Evolutionary conservation across 1,284 basidiomycete species (phyloP), one percentile per base, ranked within the genome.

Genomic region (Trichosporon sp.): DNA sequence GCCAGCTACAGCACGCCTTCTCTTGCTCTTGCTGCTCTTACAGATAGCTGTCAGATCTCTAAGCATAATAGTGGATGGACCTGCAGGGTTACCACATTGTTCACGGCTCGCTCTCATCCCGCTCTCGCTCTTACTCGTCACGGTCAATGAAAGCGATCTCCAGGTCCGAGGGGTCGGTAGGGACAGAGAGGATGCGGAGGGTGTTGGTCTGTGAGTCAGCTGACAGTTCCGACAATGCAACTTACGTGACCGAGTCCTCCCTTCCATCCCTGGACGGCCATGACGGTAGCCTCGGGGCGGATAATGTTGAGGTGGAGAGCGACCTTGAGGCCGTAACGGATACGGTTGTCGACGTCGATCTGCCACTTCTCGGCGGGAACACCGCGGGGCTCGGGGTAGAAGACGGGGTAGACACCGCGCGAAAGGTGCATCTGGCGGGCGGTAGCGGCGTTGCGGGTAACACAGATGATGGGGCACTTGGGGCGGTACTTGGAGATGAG

Each of bases 191-290:
- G 75, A 85, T 84, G 68, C 84, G 80, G 70, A 85, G 79, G 56
- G 84, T 85, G 83, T 85, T 85, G 79, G 83, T 84, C 79, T 68
- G 31, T 11, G 12, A 31, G 26, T 79, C 72, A 79, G 76, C 73
- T 65, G 8, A 7, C 7, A 4, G 43, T 65, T 7, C 54, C n/a
- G 10, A 4, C 14, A 37, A 0, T 59, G 93, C 2, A 21, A 78
- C 79, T 77, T 68, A 80, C 79, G 87, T 97, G 93, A 61, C 96
- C 96, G 71, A 96, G 89, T 76, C 97, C 96, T 68, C 94, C 94
- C 86, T 96, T 96, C 96, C 96, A 99, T 66, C 97, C 97, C 85
- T 99, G 97, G 10, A 99, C 91, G 66, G 96, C 96, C 78, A 99
- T 89, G 80, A 99, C 89, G 21, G 94, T 94, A 71, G 91, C 91